Conservation (phyloP, 2,329 filamentous ascomycete genomes). For the Clarireedia paspali region DNA sequence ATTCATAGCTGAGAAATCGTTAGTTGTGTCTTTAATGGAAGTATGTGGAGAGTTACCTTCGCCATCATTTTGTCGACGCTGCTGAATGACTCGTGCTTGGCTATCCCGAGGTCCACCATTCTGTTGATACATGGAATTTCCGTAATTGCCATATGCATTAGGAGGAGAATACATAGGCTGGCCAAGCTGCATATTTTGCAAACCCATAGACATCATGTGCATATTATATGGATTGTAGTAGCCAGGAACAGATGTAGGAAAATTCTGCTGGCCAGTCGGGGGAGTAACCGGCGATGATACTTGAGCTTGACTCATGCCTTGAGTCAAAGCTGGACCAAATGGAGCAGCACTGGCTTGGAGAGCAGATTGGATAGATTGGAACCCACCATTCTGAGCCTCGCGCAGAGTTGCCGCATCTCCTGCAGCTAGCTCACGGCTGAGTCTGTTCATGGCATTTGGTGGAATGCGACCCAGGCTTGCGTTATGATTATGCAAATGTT, state of each 20-base stretch:
- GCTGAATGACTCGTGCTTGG: slow-evolving; percentile 67
- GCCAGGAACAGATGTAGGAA: slow-evolving; percentile 19
- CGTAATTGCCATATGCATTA: slow-evolving; percentile 39
- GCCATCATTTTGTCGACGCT: slow-evolving; percentile 65
- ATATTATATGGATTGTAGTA: slow-evolving; percentile 37
- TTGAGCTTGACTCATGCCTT: slow-evolving; percentile 26
- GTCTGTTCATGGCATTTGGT: slow-evolving; percentile 56
- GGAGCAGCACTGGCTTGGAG: slow-evolving; percentile 74
- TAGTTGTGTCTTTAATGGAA: slow-evolving; percentile 8
- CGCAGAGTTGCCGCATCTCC: slow-evolving; percentile 24
- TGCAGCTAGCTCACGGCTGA: slow-evolving; percentile 59
- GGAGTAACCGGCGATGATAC: slow-evolving; percentile 22
- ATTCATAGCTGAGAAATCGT: slow-evolving; percentile 49
- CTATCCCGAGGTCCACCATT: slow-evolving; percentile 57
- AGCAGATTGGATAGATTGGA: slow-evolving; percentile 58
- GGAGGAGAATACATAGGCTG: slow-evolving; percentile 47
- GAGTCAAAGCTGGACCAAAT: slow-evolving; percentile 59
- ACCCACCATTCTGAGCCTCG: slow-evolving; percentile 41
- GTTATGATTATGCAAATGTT: slow-evolving; percentile 63
- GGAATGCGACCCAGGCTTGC: slow-evolving; percentile 76
- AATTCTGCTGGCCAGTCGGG: slow-evolving; percentile 23
- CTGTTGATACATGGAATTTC: slow-evolving; percentile 20
- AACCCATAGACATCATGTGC: slow-evolving; percentile 58
- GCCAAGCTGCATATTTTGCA: slow-evolving; percentile 57
- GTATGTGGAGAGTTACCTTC: slow-evolving; percentile 46